These are phyloP conservation scores for Pelargonium fulgidum DNA, from an alignment of 441 rosid species.

Conservation along the genomic window DNA sequence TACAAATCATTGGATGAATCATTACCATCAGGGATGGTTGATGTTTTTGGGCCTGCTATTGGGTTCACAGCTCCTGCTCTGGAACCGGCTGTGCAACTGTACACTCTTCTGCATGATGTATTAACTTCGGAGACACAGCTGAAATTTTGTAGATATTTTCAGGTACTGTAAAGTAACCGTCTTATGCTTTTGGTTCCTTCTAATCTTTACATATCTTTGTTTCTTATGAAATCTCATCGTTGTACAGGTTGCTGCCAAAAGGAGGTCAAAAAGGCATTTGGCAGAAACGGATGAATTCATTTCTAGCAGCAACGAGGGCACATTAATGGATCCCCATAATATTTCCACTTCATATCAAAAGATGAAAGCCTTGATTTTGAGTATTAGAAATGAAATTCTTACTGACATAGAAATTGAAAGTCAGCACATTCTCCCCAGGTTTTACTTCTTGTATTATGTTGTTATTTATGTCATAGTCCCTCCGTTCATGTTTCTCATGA, in stretches of 20 bases:
- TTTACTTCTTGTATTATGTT: slow-evolving; percentile 12
- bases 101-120: slow-evolving; percentile 83
- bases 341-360: slow-evolving; percentile 80
- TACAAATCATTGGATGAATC: slow-evolving; percentile 94
- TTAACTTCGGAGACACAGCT: slow-evolving; percentile 90
- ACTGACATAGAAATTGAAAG: slow-evolving; percentile 91
- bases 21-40: slow-evolving; percentile 60
- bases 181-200: slow-evolving; percentile 17
- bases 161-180: slow-evolving; percentile 39
- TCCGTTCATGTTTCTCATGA: not conserved
- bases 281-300: slow-evolving; percentile 87
- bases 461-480: slow-evolving; percentile 9
- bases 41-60: slow-evolving; percentile 67
- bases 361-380: slow-evolving; percentile 71
- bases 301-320: slow-evolving; percentile 49
- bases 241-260: slow-evolving; percentile 74
- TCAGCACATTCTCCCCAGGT: slow-evolving; percentile 85
- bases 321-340: slow-evolving; percentile 55
- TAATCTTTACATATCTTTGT: slow-evolving; percentile 5
- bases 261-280: slow-evolving; percentile 79
- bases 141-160: slow-evolving; percentile 75
- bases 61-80: slow-evolving; percentile 83
- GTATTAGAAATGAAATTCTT: slow-evolving; percentile 68
- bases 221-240: slow-evolving; percentile 19
- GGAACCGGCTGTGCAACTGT: slow-evolving; percentile 81